These are phyloP conservation scores for Hordeum vulgare DNA, from an alignment of 176 grass and related monocot species.

Conservation along the genomic window DNA sequence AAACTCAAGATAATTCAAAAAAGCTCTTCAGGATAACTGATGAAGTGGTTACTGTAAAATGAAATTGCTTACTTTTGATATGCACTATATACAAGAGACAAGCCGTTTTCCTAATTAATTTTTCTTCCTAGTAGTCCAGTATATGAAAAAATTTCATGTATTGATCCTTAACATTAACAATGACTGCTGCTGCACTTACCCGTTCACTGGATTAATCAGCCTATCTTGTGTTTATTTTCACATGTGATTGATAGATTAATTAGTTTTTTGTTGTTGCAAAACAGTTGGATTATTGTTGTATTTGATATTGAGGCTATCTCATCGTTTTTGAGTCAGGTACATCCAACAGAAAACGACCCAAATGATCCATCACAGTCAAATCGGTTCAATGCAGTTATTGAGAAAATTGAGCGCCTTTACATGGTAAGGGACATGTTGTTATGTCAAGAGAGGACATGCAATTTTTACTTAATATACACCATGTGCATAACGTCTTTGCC, in stretches of 20 bases:
- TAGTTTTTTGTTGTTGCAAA: background rate
- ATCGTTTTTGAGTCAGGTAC: constrained; percentile 33
- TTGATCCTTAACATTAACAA: background rate
- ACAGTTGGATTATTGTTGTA: background rate
- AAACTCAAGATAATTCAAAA: background rate
- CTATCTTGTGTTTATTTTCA: background rate
- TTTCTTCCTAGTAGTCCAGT: background rate
- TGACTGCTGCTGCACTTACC: background rate
- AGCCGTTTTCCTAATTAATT: background rate
- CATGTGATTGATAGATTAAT: background rate
- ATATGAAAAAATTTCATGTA: background rate
- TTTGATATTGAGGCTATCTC: background rate
- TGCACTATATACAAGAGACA: constrained; percentile 2
- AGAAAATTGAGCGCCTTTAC: constrained; percentile 81
- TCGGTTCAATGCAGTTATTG: constrained; percentile 77
- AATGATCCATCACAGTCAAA: constrained; percentile 46
- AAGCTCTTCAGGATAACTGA: background rate
- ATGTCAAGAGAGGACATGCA: background rate
- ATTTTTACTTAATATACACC: background rate
- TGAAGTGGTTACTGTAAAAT: background rate
- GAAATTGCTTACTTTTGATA: background rate
- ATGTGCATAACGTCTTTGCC: background rate
- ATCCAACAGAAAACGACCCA: constrained; percentile 49
- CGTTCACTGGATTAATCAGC: background rate
- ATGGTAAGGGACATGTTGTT: constrained; percentile 43